Percentiles rank a stretch among this genome's conserved stretches.
Conservation (phyloP, 139 green algal genomes). For the Coelastrella sp. region DNA sequence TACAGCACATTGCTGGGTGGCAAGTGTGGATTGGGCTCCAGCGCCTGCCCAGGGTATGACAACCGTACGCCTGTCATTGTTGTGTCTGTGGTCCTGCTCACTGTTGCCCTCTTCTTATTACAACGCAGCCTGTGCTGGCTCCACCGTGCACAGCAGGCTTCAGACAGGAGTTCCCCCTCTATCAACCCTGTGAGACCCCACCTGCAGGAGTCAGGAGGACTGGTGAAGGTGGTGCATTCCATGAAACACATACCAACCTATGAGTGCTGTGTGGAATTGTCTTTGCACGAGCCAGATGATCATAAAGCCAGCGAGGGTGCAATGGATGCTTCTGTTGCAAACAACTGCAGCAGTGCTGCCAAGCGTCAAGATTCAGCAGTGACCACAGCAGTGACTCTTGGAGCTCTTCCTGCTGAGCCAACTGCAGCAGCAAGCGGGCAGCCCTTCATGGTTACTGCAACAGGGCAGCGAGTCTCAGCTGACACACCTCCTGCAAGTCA, state of each 20-base stretch:
- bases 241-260: background rate
- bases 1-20: background rate
- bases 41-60: background rate
- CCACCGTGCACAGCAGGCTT: background rate
- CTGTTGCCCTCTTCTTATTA: conserved; percentile 10
- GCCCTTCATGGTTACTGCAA: background rate
- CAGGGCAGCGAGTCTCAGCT: background rate
- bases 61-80: background rate
- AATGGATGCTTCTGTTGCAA: background rate
- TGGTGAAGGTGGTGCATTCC: background rate
- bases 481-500: background rate
- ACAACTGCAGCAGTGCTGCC: no score
- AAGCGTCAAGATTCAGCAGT: background rate
- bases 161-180: background rate
- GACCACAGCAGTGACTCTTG: background rate
- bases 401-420: background rate
- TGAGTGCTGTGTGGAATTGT: background rate
- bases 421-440: background rate
- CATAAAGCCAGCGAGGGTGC: background rate
- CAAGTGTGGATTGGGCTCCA: background rate
- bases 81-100: background rate
- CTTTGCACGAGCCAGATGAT: background rate
- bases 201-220: background rate
- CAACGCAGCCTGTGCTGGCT: conserved; percentile 12
- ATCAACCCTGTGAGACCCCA: background rate